These are phyloP conservation scores for Phytophthora foliorum DNA, from an alignment of 352 stramenopile genomes.

Conservation along the genomic window DNA sequence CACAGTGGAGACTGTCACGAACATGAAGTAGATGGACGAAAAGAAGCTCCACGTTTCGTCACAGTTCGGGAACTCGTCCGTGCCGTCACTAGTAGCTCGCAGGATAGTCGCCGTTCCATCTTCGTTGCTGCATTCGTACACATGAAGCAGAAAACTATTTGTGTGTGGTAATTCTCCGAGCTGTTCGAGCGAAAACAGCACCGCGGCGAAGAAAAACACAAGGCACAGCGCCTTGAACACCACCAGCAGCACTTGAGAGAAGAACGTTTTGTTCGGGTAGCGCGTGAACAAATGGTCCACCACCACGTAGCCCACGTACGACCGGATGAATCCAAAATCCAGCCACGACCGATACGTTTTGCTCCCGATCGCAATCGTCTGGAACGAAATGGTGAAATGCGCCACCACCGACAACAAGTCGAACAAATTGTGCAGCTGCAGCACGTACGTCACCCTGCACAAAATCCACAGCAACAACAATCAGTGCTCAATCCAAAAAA, in stretches of 20 bases:
- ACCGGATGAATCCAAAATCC: constrained; percentile 88
- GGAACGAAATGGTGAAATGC: constrained; percentile 83
- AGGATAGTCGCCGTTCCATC: constrained; percentile 61
- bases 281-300: constrained; percentile 75
- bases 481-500: neutral
- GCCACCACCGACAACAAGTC: constrained; percentile 86
- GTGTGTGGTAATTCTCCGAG: constrained; percentile 86
- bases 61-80: constrained; percentile 62
- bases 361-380: constrained; percentile 66
- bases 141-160: constrained; percentile 85
- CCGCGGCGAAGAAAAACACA: constrained; percentile 85
- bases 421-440: constrained; percentile 80
- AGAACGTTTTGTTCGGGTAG: constrained; percentile 86
- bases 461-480: neutral
- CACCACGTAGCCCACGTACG: constrained; percentile 88
- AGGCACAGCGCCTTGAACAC: constrained; percentile 82
- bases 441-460: constrained; percentile 64
- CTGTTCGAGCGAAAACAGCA: constrained; percentile 88
- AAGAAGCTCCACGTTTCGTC: constrained; percentile 89
- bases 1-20: constrained; percentile 90
- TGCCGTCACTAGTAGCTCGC: constrained; percentile 60
- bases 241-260: constrained; percentile 79
- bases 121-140: constrained; percentile 82
- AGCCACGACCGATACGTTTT: constrained; percentile 81
- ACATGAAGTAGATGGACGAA: constrained; percentile 92